Base-by-base conservation (phyloP, 1,284 basidiomycete species). In the Pulchroboletus neoregius region DNA sequence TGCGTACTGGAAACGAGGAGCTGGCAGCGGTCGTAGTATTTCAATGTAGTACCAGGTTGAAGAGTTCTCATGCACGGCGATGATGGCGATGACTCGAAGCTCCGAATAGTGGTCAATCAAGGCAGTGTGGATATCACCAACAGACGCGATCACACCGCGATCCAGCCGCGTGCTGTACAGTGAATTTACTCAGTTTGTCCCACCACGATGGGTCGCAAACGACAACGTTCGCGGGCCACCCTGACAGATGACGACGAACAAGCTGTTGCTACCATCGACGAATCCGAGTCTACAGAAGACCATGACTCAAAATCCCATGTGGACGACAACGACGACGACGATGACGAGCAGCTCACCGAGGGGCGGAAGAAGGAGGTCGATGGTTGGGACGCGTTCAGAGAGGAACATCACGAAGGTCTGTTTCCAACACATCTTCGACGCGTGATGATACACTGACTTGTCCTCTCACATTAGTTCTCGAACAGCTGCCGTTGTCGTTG, bases 401-500 rank as follows among this genome's bases (percentile, higher is more conserved):
- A 88, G 56, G 87, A 91, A 52, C 81, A 88, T 57, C 84, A 82
- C 62, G 89, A 91, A 78, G 79, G 86, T 79, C 36, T 36, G 67
- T 12, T 22, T 30, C 39, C 18, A 26, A 16, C 8, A 13, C 28
- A 8, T n/a, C 37, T 46, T 45, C 43, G 41, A 44, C 37, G 32
- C 23, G 40, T 24, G 35, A 33, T 23, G 13, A 30, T 6, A 12
- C 12, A 1, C 22, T 7, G 11, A 40, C 16, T 16, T 12, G 26
- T 16, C 2, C 1, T 15, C 8, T 23, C 18, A 16, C 31, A 37
- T 48, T 53, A 90, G 87, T 87, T 43, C 78, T 93, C 45, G 92
- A 94, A 58, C 91, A 94, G 65, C 68, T 95, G 5, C 92, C 93
- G 2, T 69, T 94, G 48, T 88, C 89, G 44, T 65, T 95, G 43